These are phyloP conservation scores for Zymoseptoria ardabiliae DNA, from an alignment of 2,329 filamentous ascomycete genomes.

Conservation along the genomic window DNA sequence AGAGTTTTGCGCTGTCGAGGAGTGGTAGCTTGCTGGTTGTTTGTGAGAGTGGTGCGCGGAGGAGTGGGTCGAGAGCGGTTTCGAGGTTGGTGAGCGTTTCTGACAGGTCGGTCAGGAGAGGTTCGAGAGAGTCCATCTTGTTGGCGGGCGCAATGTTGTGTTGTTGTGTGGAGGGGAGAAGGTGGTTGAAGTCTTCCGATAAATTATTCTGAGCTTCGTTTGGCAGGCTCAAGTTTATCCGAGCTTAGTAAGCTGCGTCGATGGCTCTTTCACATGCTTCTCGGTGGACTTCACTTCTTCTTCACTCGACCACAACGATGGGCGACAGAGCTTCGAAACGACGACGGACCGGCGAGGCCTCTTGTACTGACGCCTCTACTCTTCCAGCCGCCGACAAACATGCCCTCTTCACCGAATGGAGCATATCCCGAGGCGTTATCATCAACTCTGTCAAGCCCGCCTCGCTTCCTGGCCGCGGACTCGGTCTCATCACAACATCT, in stretches of 20 bases:
- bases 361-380: not conserved
- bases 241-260: not conserved
- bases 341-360: not conserved
- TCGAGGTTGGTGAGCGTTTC: constrained; percentile 70
- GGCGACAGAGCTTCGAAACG: not conserved
- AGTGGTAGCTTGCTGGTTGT: constrained; percentile 73
- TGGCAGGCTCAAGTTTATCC: not conserved
- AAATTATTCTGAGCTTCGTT: constrained; percentile 3
- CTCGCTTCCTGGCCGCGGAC: constrained; percentile 62
- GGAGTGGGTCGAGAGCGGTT: constrained; percentile 65
- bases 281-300: not conserved
- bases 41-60: constrained; percentile 49
- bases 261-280: not conserved
- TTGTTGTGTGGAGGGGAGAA: not conserved
- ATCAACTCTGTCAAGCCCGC: constrained; percentile 62
- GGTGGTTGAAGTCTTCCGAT: constrained; percentile 2
- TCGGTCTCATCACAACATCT: constrained; percentile 67
- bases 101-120: constrained; percentile 64
- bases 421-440: constrained; percentile 54
- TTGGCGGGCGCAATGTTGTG: not conserved
- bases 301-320: not conserved
- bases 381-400: constrained; percentile 29
- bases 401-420: constrained; percentile 61
- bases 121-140: constrained; percentile 54
- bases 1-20: constrained; percentile 91